Conservation (phyloP, 495 filamentous ascomycete species). For the Penicillium waksmanii region DNA sequence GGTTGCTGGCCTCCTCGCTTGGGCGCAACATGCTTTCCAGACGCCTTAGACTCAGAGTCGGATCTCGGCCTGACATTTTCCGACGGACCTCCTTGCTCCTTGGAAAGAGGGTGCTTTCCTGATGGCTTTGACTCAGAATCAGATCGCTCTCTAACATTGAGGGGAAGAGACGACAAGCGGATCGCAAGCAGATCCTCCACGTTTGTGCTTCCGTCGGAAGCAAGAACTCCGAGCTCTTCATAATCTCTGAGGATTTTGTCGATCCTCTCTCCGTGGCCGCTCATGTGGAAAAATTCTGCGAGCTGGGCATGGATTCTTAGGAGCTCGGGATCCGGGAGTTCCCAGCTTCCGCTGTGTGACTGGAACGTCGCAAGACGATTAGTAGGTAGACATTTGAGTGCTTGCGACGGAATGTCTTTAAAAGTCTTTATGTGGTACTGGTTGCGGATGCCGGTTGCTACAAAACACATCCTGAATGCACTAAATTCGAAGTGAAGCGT, state of each 20-base stretch:
- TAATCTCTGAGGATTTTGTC: constrained; percentile 18
- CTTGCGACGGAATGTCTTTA: too few species aligned
- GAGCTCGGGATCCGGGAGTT: constrained; percentile 22
- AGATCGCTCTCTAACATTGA: too few species aligned
- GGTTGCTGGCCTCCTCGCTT: too few species aligned
- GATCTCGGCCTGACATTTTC: too few species aligned
- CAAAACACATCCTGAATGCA: constrained; percentile 18
- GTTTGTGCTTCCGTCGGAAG: constrained; percentile 19
- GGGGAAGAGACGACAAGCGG: too few species aligned
- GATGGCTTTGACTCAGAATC: too few species aligned
- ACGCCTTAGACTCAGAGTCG: too few species aligned
- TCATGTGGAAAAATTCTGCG: constrained; percentile 22
- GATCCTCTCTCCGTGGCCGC: constrained; percentile 19
- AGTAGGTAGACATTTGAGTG: too few species aligned
- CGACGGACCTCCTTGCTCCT: too few species aligned
- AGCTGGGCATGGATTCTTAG: constrained; percentile 23
- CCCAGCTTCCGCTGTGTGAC: constrained; percentile 19
- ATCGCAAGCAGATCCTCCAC: constrained; percentile 19
- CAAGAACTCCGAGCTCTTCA: constrained; percentile 20
- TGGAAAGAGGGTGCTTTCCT: too few species aligned
- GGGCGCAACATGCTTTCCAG: too few species aligned
- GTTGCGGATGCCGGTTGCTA: constrained; percentile 16
- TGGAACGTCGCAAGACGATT: constrained; percentile 18
- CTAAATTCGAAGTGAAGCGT: constrained; percentile 18
- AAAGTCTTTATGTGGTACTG: constrained; percentile 25